phyloP scores from a whole-genome alignment of 192 early-diverging fungal genomes.

The Podila horticola region DNA sequence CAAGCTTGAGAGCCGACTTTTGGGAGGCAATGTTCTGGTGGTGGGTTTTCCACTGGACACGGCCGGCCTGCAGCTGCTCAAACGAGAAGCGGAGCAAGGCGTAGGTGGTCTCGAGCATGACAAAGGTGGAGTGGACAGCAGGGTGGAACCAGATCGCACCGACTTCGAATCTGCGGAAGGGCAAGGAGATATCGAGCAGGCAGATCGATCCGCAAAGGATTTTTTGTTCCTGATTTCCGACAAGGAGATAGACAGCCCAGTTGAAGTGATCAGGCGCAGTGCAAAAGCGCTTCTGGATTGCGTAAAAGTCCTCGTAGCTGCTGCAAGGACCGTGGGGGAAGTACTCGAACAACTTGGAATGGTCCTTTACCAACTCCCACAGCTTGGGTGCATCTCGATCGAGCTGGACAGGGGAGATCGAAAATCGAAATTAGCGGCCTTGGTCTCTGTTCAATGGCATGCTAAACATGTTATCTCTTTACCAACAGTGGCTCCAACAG shows the following conservation, averaged over 20 bases:
- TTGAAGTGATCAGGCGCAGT: constrained; percentile 1
- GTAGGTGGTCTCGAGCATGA: constrained; percentile 40
- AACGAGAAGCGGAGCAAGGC: constrained; percentile 38
- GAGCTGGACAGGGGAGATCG: constrained; percentile 7
- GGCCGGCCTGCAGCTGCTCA: constrained; percentile 24
- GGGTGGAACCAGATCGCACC: constrained; percentile 47
- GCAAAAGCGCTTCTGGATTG: constrained; percentile 11
- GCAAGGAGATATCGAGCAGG: constrained; percentile 28
- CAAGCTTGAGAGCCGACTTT: constrained; percentile 52
- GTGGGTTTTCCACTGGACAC: constrained; percentile 57
- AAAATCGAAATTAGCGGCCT: not conserved
- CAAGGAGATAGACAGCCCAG: constrained; percentile 27
- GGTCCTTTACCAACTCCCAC: constrained; percentile 41
- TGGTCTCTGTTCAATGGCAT: not conserved
- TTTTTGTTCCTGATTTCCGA: constrained; percentile 5
- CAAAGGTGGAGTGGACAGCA: constrained; percentile 31
- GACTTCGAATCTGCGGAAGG: constrained; percentile 19
- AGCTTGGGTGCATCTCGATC: constrained; percentile 29
- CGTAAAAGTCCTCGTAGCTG: constrained; percentile 26
- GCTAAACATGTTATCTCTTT: not conserved
- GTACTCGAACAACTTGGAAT: constrained; percentile 18
- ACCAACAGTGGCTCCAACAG: constrained; percentile 25
- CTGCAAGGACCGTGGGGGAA: constrained; percentile 16
- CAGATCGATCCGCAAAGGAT: constrained; percentile 36
- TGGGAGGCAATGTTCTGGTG: constrained; percentile 50